phyloP scores from a whole-genome alignment of 1,139 yeast genomes.

The Nakaseomyces delphensis region DNA sequence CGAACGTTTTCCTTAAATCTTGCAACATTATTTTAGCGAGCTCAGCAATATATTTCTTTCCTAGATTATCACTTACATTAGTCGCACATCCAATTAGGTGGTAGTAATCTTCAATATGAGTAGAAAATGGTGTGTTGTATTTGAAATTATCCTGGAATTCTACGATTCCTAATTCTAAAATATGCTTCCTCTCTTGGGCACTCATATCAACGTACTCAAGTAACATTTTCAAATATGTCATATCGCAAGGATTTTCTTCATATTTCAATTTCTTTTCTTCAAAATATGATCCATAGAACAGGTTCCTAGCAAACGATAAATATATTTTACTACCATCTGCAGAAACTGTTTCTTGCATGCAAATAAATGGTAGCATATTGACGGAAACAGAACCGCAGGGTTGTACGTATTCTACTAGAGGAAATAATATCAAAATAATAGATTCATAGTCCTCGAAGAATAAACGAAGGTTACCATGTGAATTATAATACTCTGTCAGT shows the following conservation, averaged over 20 bases:
- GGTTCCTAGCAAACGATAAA: too few species aligned
- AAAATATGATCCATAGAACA: too few species aligned
- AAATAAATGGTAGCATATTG: neutral
- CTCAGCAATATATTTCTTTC: neutral
- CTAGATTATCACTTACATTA: neutral
- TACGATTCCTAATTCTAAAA: neutral
- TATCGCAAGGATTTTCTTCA: neutral
- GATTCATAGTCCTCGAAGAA: neutral
- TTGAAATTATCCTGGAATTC: neutral
- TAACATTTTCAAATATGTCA: neutral
- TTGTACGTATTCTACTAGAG: neutral
- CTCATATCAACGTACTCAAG: slow-evolving; percentile 1
- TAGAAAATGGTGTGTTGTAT: neutral
- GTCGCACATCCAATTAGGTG: neutral
- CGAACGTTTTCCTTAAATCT: neutral
- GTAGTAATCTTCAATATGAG: neutral
- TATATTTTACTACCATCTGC: neutral
- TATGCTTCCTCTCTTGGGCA: neutral
- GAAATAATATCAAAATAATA: neutral
- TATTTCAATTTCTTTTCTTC: too few species aligned
- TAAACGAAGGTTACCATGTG: too few species aligned
- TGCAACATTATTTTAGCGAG: neutral
- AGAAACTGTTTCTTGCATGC: neutral
- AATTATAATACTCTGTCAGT: too few species aligned
- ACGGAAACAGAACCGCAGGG: neutral